Conservation (phyloP, 768 basidiomycete genomes). For the Harrya chromipes region DNA sequence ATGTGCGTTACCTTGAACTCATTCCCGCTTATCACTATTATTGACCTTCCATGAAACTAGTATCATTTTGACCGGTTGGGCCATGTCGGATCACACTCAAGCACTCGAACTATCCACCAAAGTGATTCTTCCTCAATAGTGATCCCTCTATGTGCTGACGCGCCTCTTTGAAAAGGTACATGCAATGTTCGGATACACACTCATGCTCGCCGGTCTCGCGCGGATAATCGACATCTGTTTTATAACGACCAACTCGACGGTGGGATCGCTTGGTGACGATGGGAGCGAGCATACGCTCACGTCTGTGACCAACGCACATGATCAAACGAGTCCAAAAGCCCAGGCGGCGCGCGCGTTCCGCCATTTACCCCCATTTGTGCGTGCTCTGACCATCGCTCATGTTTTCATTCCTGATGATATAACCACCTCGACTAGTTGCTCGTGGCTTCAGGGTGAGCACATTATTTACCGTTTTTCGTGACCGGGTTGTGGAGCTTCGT, state of each 20-base stretch:
- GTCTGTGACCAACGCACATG: conserved; percentile 26
- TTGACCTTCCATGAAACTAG: conserved; percentile 33
- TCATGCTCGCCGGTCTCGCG: conserved; percentile 78
- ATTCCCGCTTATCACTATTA: not conserved
- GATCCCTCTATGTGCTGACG: not conserved
- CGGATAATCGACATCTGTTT: conserved; percentile 86
- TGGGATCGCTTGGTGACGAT: conserved; percentile 41
- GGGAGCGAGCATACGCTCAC: conserved; percentile 68
- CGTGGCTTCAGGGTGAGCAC: conserved; percentile 62
- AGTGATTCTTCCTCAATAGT: conserved; percentile 35
- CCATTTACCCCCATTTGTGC: conserved; percentile 85
- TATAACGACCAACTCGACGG: conserved; percentile 43
- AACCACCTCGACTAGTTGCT: conserved; percentile 48
- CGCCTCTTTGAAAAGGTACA: conserved; percentile 60
- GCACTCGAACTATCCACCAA: conserved; percentile 80
- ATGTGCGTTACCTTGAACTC: conserved; percentile 51
- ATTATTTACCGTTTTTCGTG: not conserved
- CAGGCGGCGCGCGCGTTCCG: conserved; percentile 63
- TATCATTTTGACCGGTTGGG: conserved; percentile 90
- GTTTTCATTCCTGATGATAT: conserved; percentile 2
- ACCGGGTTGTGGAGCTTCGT: not conserved
- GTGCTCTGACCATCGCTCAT: conserved; percentile 30
- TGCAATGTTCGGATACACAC: conserved; percentile 75
- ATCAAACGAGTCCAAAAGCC: conserved; percentile 23
- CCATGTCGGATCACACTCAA: conserved; percentile 89